Base-by-base conservation (phyloP, 371 early-diverging fungal genomes). In the Mucor irregularis region DNA sequence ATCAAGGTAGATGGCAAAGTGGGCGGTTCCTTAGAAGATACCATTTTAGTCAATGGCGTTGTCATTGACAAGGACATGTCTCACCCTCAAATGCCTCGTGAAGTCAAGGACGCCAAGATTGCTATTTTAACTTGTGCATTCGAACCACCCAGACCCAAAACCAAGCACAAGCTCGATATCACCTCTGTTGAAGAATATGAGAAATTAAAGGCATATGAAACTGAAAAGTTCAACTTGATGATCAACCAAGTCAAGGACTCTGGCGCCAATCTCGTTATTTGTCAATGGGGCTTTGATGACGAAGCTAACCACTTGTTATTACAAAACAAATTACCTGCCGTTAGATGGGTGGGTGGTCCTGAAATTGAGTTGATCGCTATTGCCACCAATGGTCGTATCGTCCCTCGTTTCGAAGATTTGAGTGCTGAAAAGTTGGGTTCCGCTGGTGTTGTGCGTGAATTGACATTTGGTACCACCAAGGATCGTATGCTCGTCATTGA, bases 251-350 rank as follows among this genome's bases (percentile, higher is more conserved):
- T 99, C 67, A 99, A 99, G 85, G 90, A 94, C 45, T 85, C 92
- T 49, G 98, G 98, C 33, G 99, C 99, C 47, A 98, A 97, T 79
- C 68, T 99, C 25, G 99, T 99, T 33, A 92, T 99, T 47, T 99
- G 99, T 83, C 99, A 99, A 78, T 99, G 99, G 99, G 99, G 99
- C 58, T 99, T 99, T 71, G 99, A 99, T 78, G 99, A 99, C 71
- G 99, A 99, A 78, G 99, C 99, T 37, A 99, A 99, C 81, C 99
- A 99, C 71, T 78, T 99, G 73, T 81, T 99, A 53, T 77, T 99
- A 81, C 97, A 99, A 77, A 94, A 98, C 81, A 70, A 98, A 68
- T 82, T 99, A 29, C 99, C 99, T 38, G 99, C 99, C 58, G 96
- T 99, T 24, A 86, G 99, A 62, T 99, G 99, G 99, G 99, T 99